Conservation (phyloP, 495 filamentous ascomycete species). For the Aspergillus cristatus region DNA sequence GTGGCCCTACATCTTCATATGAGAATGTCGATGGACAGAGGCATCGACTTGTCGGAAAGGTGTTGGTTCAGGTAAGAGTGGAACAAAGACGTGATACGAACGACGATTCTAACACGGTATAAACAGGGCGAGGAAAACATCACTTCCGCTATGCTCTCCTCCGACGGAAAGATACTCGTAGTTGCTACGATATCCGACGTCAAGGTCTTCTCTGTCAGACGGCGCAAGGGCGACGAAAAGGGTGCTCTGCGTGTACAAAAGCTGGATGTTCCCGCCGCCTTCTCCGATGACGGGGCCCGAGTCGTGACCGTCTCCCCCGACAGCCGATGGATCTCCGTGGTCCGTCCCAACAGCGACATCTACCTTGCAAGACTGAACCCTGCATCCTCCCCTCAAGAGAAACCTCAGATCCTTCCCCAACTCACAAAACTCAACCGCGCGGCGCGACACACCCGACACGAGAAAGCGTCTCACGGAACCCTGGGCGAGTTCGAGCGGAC, state of each 20-base stretch:
- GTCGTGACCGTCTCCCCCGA: slow-evolving; percentile 44
- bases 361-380: slow-evolving; percentile 35
- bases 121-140: slow-evolving; percentile 74
- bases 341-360: slow-evolving; percentile 42
- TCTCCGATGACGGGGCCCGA: slow-evolving; percentile 54
- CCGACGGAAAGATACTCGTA: slow-evolving; percentile 64
- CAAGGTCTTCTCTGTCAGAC: slow-evolving; percentile 58
- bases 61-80: slow-evolving; percentile 50
- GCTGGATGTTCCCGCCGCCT: slow-evolving; percentile 43
- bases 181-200: slow-evolving; percentile 67
- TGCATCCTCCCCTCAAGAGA: slow-evolving; percentile 24
- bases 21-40: slow-evolving; percentile 37
- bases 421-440: slow-evolving; percentile 49
- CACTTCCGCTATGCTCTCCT: slow-evolving; percentile 64
- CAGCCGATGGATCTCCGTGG: slow-evolving; percentile 46
- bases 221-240: slow-evolving; percentile 36
- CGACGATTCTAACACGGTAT: not conserved
- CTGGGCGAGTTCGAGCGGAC: slow-evolving; percentile 71
- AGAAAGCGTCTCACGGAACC: slow-evolving; percentile 49
- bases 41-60: slow-evolving; percentile 54
- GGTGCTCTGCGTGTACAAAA: slow-evolving; percentile 59
- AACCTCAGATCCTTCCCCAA: slow-evolving; percentile 35
- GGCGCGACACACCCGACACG: slow-evolving; percentile 44
- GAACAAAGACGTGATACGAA: not conserved
- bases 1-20: slow-evolving; percentile 31